Percentiles rank a stretch among this genome's conserved stretches.
Conservation (phyloP, 441 rosid genomes). For the Adansonia grandidieri region DNA sequence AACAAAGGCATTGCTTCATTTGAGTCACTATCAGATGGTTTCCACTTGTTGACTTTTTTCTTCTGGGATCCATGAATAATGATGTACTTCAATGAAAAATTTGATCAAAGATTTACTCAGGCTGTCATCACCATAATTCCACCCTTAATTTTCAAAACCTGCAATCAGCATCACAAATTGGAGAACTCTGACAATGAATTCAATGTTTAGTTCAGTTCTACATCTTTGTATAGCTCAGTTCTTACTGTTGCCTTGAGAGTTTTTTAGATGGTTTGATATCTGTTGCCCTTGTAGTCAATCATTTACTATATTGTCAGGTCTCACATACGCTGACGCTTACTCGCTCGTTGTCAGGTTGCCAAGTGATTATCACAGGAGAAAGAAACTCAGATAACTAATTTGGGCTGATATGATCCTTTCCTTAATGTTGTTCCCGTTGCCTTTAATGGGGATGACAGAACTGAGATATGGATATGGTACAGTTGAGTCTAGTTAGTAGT, state of each 20-base stretch:
- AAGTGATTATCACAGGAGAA: conserved; percentile 55
- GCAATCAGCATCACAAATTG: neutral
- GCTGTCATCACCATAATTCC: neutral
- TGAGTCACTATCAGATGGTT: neutral
- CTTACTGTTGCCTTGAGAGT: neutral
- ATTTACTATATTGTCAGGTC: neutral
- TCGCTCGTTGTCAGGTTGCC: conserved; percentile 54
- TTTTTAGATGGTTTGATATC: neutral
- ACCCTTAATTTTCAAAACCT: neutral
- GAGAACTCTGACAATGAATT: neutral
- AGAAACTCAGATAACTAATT: conserved; percentile 48
- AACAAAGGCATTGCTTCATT: neutral
- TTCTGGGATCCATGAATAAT: neutral
- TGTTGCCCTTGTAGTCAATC: neutral
- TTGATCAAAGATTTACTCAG: neutral
- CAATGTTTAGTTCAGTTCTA: neutral
- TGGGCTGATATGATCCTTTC: conserved; percentile 36
- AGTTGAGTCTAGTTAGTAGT: conserved; percentile 37
- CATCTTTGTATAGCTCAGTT: neutral
- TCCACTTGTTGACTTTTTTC: neutral
- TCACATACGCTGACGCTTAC: conserved; percentile 12
- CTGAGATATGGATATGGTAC: conserved; percentile 32
- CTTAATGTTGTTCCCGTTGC: conserved; percentile 22
- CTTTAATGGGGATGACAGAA: conserved; percentile 34
- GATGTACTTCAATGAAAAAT: neutral